Evolutionary conservation across 1,139 yeast genomes (phyloP).

Genomic region (Protomyces inundatus): DNA sequence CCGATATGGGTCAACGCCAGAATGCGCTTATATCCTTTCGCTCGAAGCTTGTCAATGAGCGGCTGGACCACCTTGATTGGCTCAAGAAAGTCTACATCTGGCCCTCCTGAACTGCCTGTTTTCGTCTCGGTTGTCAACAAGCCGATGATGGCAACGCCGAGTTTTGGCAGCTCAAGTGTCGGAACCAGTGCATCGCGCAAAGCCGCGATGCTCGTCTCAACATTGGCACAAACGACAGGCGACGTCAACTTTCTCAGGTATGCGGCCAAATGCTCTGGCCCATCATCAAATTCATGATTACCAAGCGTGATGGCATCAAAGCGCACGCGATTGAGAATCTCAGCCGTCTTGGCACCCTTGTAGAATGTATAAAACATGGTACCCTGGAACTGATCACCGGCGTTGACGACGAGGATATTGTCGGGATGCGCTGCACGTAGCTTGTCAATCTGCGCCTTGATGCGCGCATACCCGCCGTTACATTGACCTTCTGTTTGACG

Average conservation of each 20-base stretch:
- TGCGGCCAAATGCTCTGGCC: conserved; percentile 20
- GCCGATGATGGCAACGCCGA: conserved; percentile 14
- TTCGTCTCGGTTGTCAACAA: conserved; percentile 20
- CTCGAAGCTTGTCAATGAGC: conserved; percentile 34
- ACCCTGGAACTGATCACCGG: conserved; percentile 25
- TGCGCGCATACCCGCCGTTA: conserved; percentile 23
- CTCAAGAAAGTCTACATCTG: conserved; percentile 10
- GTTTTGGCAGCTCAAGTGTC: background rate
- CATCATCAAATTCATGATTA: conserved; percentile 25
- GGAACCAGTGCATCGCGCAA: conserved; percentile 9
- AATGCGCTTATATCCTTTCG: conserved; percentile 11
- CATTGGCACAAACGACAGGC: conserved; percentile 24
- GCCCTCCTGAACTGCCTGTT: conserved; percentile 13
- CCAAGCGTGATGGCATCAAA: conserved; percentile 24
- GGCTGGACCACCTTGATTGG: conserved; percentile 34
- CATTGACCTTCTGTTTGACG: background rate
- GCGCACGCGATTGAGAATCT: conserved; percentile 4
- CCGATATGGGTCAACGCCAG: conserved; percentile 25
- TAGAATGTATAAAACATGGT: conserved; percentile 24
- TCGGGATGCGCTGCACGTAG: conserved; percentile 5
- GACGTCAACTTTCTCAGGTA: conserved; percentile 14
- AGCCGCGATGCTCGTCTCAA: conserved; percentile 7
- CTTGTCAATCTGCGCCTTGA: conserved; percentile 13
- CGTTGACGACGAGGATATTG: conserved; percentile 14
- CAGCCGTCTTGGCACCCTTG: conserved; percentile 20